Evolutionary conservation across 83 land plant species (phyloP).

Genomic region (Thuja plicata): DNA sequence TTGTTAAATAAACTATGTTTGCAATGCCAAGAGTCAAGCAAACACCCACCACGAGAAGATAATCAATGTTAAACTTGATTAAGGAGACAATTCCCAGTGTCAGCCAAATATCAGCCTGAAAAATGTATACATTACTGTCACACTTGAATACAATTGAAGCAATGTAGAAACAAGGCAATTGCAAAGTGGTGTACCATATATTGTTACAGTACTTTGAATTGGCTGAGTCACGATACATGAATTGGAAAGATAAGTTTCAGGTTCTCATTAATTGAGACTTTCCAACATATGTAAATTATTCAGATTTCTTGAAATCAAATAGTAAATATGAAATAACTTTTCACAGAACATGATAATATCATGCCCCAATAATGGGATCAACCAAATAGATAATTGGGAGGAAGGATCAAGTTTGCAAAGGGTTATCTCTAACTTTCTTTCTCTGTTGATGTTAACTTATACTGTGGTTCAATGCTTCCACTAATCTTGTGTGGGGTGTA

Average conservation of each 20-base stretch:
- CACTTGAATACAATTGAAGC: background rate
- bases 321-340: background rate
- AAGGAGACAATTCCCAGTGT: conserved; percentile 89
- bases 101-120: conserved; percentile 90
- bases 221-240: background rate
- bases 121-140: conserved; percentile 1
- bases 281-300: background rate
- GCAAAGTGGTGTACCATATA: background rate
- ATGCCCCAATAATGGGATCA: background rate
- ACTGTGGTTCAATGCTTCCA: background rate
- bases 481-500: background rate
- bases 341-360: background rate
- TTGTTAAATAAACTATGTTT: conserved; percentile 93
- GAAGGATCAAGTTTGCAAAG: background rate
- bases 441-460: background rate
- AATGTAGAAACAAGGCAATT: background rate
- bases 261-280: background rate
- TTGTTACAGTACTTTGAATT: background rate
- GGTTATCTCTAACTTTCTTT: background rate
- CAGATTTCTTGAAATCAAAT: background rate
- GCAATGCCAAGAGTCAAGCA: conserved; percentile 86
- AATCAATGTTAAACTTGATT: conserved; percentile 94
- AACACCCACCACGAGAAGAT: conserved; percentile 88
- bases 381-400: background rate
- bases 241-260: background rate